Conservation (phyloP, 2,329 filamentous ascomycete genomes). For the Escovopsis sp. region DNA sequence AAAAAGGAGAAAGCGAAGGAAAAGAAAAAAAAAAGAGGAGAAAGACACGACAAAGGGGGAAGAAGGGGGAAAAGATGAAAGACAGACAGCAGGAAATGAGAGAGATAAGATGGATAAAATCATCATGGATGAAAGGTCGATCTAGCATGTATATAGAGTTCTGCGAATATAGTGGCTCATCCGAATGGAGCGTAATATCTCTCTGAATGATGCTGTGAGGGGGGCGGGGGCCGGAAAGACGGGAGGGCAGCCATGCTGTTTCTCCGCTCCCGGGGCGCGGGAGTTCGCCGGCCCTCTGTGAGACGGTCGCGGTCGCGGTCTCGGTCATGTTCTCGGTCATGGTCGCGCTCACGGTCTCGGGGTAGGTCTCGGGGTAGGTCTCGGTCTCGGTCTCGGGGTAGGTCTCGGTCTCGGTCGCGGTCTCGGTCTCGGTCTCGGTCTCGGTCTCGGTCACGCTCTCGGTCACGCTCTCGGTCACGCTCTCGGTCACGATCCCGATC, state of each 20-base stretch:
- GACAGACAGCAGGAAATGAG: not conserved
- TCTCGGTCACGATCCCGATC: not conserved
- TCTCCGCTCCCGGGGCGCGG: conserved; percentile 13
- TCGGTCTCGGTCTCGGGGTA: no score
- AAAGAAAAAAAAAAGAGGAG: no score
- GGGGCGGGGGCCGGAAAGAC: conserved; percentile 4
- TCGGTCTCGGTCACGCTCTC: no score
- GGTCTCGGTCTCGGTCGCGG: no score
- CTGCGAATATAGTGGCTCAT: not conserved
- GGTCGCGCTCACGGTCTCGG: not conserved
- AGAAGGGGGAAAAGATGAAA: not conserved
- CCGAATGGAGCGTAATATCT: conserved; percentile 5
- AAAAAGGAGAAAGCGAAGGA: no score
- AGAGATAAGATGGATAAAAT: not conserved
- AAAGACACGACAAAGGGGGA: no score
- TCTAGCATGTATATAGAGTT: not conserved
- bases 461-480: not conserved
- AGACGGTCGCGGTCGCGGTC: not conserved
- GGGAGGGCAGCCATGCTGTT: not conserved
- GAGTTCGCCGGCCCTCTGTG: conserved; percentile 12
- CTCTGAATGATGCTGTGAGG: conserved; percentile 3
- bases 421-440: no score
- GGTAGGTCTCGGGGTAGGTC: not conserved
- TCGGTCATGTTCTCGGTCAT: no score
- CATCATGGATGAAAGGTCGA: conserved; percentile 1